A percentile compares a stretch with the other conserved stretches of the same genome.
Conservation (phyloP, 257 asterid species). For the Salvia hispanica region DNA sequence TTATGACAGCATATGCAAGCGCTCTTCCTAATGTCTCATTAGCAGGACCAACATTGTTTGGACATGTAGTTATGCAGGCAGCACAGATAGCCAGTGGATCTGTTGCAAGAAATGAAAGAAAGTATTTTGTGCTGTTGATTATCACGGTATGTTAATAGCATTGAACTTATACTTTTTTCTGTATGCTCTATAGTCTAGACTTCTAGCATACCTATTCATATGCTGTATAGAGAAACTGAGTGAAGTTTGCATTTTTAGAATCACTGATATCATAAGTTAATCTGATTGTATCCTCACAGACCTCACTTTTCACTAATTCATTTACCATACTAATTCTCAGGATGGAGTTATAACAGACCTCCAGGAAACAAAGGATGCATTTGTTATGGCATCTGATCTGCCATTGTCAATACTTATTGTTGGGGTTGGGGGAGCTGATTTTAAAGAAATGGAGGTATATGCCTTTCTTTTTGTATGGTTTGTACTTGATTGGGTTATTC, state of each 20-base stretch:
- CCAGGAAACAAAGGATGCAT: constrained; percentile 94
- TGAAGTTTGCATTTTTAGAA: constrained; percentile 7
- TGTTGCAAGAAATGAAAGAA: constrained; percentile 63
- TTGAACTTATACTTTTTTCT: constrained; percentile 22
- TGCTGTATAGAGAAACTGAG: constrained; percentile 8
- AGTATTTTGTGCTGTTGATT: constrained; percentile 81
- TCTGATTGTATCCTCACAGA: constrained; percentile 8
- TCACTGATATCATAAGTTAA: constrained; percentile 3
- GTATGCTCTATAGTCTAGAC: neutral
- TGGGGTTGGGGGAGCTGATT: constrained; percentile 99
- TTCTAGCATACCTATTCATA: constrained; percentile 19
- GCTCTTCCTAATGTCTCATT: constrained; percentile 90
- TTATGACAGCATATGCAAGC: constrained; percentile 76
- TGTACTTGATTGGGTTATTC: constrained; percentile 22
- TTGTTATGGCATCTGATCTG: constrained; percentile 91
- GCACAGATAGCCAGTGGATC: constrained; percentile 88
- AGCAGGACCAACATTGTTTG: constrained; percentile 98
- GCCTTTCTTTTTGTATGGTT: constrained; percentile 15
- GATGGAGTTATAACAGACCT: constrained; percentile 99
- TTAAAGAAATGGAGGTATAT: constrained; percentile 94
- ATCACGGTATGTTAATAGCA: constrained; percentile 64
- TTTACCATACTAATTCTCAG: constrained; percentile 35
- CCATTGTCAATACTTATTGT: constrained; percentile 92
- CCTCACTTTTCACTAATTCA: constrained; percentile 7
- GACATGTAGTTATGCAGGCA: constrained; percentile 79